These are phyloP conservation scores for Psilocybe azurescens DNA, from an alignment of 768 basidiomycete genomes.

Conservation along the genomic window DNA sequence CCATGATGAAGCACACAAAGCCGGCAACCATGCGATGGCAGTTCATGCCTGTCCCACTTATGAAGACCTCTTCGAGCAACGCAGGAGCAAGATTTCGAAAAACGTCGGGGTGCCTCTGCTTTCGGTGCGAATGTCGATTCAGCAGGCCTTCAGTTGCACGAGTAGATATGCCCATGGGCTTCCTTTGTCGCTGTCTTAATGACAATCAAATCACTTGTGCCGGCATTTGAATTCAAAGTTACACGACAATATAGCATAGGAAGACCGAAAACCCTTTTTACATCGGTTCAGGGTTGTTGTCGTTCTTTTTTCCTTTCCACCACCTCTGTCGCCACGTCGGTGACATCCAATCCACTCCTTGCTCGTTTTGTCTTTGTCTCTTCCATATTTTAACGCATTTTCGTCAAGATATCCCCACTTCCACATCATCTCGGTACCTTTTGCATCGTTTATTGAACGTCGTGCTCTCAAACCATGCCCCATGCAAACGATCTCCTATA, in stretches of 20 bases:
- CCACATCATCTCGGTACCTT: background rate
- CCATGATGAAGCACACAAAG: background rate
- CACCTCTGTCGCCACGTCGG: background rate
- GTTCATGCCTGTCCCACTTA: background rate
- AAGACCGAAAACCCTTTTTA: constrained; percentile 3
- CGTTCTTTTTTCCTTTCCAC: background rate
- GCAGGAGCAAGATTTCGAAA: background rate
- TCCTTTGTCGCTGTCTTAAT: background rate
- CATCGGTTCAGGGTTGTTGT: background rate
- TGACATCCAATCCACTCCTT: background rate
- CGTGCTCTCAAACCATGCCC: background rate
- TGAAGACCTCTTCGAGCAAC: background rate
- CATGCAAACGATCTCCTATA: background rate
- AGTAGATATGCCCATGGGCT: background rate
- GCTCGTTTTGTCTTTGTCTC: background rate
- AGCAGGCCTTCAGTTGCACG: background rate
- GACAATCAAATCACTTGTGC: constrained; percentile 2
- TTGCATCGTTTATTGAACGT: background rate
- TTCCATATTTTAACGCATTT: background rate
- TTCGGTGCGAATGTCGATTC: background rate
- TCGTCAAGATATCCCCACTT: background rate
- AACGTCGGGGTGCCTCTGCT: background rate
- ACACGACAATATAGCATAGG: constrained; percentile 2
- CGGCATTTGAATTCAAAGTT: constrained; percentile 2
- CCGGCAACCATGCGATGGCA: too few species aligned